Conservation (phyloP, 768 basidiomycete genomes). For the Suillus decipiens region DNA sequence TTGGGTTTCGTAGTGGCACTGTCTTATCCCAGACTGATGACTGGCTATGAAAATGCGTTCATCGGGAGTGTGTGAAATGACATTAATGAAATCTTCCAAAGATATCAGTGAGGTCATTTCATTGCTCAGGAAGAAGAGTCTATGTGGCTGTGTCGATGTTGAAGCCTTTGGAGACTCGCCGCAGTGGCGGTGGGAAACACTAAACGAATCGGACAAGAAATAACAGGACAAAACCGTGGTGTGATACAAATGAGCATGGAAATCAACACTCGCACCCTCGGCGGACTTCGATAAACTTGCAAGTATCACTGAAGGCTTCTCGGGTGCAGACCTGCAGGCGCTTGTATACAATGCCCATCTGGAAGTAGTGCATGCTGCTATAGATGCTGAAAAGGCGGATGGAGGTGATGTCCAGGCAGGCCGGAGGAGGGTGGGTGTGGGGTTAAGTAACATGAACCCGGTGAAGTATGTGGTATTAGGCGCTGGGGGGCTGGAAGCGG, state of each 20-base stretch:
- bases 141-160: no score
- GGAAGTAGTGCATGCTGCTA: constrained; percentile 79
- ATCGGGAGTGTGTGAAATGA: not conserved
- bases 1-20: no score
- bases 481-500: constrained; percentile 9
- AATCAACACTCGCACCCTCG: constrained; percentile 48
- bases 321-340: constrained; percentile 96
- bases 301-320: constrained; percentile 74
- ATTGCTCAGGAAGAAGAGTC: no score
- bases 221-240: no score
- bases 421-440: not conserved
- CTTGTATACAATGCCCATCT: constrained; percentile 95
- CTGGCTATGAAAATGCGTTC: not conserved
- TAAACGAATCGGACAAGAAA: no score
- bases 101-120: no score
- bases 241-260: no score
- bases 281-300: constrained; percentile 75
- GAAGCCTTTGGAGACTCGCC: no score
- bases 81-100: no score
- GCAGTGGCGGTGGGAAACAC: no score
- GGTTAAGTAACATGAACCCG: constrained; percentile 33
- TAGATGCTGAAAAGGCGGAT: constrained; percentile 39
- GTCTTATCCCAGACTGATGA: no score
- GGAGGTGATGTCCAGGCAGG: not conserved
- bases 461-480: constrained; percentile 66